Evolutionary conservation across 495 filamentous ascomycete species (phyloP), one percentile per base, ranked within the genome.

Genomic region (Xeromyces bisporus): DNA sequence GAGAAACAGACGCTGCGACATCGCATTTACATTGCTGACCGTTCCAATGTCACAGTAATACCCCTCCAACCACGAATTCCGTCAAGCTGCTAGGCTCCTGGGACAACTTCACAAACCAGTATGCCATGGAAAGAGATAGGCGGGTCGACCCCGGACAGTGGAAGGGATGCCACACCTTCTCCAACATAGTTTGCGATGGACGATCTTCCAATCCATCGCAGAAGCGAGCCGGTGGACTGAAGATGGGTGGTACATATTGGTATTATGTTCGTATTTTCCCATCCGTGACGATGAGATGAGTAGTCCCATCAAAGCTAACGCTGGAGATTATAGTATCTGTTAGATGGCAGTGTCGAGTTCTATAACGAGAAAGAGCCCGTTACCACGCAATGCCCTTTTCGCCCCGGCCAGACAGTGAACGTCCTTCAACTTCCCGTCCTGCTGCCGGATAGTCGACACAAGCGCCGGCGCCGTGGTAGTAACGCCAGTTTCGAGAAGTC

Each of bases 231-330:
- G 85, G 84, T 17, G 85, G 77, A 14, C 63, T 93, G 34, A 89
- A 79, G 51, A 89, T 89, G 80, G 85, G 84, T 16, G 73, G 73
- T n/a, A 84, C 73, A 6, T 93, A 93, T 55, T 92, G 85, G 69
- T 93, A 91, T 59, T 92, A 85, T 56, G 83, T 89, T 55, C 56
- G 82, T 48, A 26, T 15, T 9, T 9, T 9, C 4, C 9, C 20
- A 5, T 9, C 9, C 5, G 29, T 8, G 1, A 15, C 9, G 10
- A 17, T 30, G 6, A 28, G 9, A 2, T 28, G 26, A 4, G 2
- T 28, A 15, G 8, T 15, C 16, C 26, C 11, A 6, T n/a, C 11
- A 27, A 27, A 5, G 4, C 5, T 5, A n/a, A 45, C 24, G 50
- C 36, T 6, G 31, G 33, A 28, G 9, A 36, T 20, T 32, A 33